These are phyloP conservation scores for Naematelia aurantialba DNA, from an alignment of 768 basidiomycete genomes.

Conservation along the genomic window DNA sequence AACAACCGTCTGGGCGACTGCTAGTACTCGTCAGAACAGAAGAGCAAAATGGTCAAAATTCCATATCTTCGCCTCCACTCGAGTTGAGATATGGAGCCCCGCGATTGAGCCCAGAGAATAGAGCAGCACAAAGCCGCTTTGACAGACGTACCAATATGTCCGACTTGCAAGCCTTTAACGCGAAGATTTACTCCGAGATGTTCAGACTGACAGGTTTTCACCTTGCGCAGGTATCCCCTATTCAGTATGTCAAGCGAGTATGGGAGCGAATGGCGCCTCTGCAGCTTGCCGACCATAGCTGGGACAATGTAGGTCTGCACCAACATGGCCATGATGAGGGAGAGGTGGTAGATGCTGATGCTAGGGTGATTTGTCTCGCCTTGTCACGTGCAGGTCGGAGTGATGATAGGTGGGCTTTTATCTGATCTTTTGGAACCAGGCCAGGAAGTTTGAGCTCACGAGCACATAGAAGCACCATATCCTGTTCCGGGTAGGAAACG, in stretches of 20 bases:
- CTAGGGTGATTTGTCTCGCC: no score
- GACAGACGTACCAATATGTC: no score
- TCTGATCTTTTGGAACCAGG: slow-evolving; percentile 49
- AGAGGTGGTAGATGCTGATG: slow-evolving; percentile 4
- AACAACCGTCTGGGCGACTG: no score
- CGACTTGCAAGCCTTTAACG: no score
- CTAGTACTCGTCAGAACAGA: no score
- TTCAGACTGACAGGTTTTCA: background rate
- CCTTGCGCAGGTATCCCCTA: slow-evolving; percentile 20
- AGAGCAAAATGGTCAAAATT: no score
- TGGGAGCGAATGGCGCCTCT: slow-evolving; percentile 69
- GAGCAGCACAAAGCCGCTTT: no score
- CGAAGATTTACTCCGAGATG: background rate
- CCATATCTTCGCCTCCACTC: background rate
- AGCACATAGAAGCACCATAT: slow-evolving; percentile 38
- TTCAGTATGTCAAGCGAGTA: slow-evolving; percentile 37
- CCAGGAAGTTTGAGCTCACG: background rate
- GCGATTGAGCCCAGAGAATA: background rate
- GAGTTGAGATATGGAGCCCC: background rate
- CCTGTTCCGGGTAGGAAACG: slow-evolving; percentile 54
- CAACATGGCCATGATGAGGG: background rate
- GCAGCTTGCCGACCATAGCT: slow-evolving; percentile 70
- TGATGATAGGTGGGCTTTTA: slow-evolving; percentile 63
- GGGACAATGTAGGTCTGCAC: slow-evolving; percentile 78
- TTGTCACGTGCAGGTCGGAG: slow-evolving; percentile 61